phyloP scores from a whole-genome alignment of 1,284 basidiomycete species.

The Nidula niveotomentosa region DNA sequence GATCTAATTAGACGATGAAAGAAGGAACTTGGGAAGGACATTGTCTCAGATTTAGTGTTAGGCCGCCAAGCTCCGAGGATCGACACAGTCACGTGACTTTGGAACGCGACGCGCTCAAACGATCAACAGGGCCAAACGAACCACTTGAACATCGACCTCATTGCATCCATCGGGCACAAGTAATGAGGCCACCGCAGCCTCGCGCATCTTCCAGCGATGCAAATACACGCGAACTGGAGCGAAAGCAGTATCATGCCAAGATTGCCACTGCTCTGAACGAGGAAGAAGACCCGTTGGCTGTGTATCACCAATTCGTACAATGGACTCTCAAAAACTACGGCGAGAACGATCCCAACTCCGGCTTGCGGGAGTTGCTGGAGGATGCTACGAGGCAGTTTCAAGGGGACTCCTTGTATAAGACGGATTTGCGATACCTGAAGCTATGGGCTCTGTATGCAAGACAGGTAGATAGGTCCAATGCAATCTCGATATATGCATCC shows the following conservation, averaged over 20 bases:
- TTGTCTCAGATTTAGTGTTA: background rate
- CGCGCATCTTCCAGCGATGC: constrained; percentile 2
- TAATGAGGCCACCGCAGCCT: background rate
- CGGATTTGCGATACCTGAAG: constrained; percentile 88
- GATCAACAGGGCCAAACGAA: constrained; percentile 6
- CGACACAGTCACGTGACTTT: constrained; percentile 7
- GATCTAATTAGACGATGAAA: background rate
- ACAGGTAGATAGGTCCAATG: constrained; percentile 53
- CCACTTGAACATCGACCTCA: constrained; percentile 2
- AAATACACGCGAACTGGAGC: constrained; percentile 21
- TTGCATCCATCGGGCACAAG: background rate
- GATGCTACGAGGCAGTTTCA: constrained; percentile 65
- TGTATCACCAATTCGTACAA: constrained; percentile 65
- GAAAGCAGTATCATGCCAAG: constrained; percentile 27
- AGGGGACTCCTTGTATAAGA: constrained; percentile 77
- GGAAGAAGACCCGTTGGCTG: constrained; percentile 70
- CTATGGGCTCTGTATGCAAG: constrained; percentile 85
- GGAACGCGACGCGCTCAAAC: constrained; percentile 7
- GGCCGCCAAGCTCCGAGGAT: background rate
- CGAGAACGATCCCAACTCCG: constrained; percentile 34
- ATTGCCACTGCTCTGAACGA: constrained; percentile 45
- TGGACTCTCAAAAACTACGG: constrained; percentile 66
- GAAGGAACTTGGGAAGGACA: background rate
- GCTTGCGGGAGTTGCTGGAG: constrained; percentile 31
- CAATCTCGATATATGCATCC: constrained; percentile 71